Conservation (phyloP, 1,284 basidiomycete species). For the Leccinum angustisporum region DNA sequence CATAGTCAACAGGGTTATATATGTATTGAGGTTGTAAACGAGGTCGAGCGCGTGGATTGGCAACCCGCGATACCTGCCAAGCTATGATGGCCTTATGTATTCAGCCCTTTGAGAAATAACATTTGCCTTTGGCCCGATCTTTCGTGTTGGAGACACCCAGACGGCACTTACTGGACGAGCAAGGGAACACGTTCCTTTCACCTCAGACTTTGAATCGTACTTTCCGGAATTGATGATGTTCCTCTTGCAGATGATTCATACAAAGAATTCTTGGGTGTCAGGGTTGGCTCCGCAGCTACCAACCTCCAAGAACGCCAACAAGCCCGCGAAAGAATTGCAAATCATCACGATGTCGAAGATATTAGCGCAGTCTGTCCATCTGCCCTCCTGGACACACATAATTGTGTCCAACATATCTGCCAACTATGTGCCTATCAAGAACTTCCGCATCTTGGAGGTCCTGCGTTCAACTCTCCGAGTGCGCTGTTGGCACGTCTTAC, state of each 20-base stretch:
- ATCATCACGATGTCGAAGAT: constrained; percentile 20
- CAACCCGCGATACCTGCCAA: constrained; percentile 39
- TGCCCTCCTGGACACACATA: constrained; percentile 17
- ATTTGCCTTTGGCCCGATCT: neutral
- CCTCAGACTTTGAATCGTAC: too few species aligned
- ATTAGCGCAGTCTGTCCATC: neutral
- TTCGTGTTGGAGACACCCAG: constrained; percentile 9
- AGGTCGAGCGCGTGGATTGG: constrained; percentile 68
- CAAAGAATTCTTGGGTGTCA: constrained; percentile 23
- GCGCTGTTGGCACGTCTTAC: constrained; percentile 23
- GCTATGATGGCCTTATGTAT: constrained; percentile 12
- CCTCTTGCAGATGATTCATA: constrained; percentile 23
- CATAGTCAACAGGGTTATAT: neutral
- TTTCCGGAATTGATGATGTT: neutral
- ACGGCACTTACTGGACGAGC: constrained; percentile 26
- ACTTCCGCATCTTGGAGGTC: constrained; percentile 27
- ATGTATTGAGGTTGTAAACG: constrained; percentile 59
- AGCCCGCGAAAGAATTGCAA: constrained; percentile 23
- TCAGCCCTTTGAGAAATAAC: neutral
- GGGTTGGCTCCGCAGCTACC: constrained; percentile 18
- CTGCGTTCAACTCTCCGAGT: constrained; percentile 24
- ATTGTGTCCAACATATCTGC: constrained; percentile 14
- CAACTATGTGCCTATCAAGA: constrained; percentile 14
- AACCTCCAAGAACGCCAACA: constrained; percentile 12
- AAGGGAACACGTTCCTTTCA: constrained; percentile 14